Evolutionary conservation across 2,329 filamentous ascomycete genomes (phyloP), one percentile per base, ranked within the genome.

Genomic region (Fusarium coffeatum): DNA sequence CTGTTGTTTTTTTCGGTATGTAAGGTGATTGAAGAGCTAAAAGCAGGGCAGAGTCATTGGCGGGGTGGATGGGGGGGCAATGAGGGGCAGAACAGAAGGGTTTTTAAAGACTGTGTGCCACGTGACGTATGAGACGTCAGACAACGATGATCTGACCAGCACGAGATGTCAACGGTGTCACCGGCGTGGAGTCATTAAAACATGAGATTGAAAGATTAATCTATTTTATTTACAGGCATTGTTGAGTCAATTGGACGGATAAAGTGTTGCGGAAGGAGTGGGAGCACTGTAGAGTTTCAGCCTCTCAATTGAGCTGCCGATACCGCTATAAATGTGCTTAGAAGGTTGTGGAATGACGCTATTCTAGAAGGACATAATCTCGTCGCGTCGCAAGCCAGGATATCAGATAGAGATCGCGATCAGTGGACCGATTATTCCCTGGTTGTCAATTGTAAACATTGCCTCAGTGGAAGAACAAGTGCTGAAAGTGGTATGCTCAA

Each of bases 51-150:
- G 22, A 23, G 43, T 22, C 25, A 18, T 34, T 37, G 71, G 69
- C 63, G 69, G 60, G 37, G 45, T 72, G 58, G 46, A 56, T 56
- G 43, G 54, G 50, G 54, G 54, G 54, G 54, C 54, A 56, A 56
- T 56, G 54, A 56, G 54, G 54, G 54, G 54, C 54, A 56, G 41
- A 47, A 18, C 30, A 28, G 53, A 40, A 48, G 43, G 45, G 25
- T 56, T 56, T 56, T 56, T 49, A 56, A 56, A 37, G 53, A 18
- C 32, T 25, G 10, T 50, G 54, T 49, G 20, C 54, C 54, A 56
- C 54, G 54, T 56, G 54, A 56, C 32, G 54, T 49, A 48, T 48
- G 43, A 23, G 30, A 49, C 30, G 43, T 56, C 43, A 56, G 30
- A 40, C 48, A 32, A 49, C n/a, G 30, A 56, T 56, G 54, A 28